phyloP scores from a whole-genome alignment of 2,329 filamentous ascomycete species.

The Coniochaeta sp. region DNA sequence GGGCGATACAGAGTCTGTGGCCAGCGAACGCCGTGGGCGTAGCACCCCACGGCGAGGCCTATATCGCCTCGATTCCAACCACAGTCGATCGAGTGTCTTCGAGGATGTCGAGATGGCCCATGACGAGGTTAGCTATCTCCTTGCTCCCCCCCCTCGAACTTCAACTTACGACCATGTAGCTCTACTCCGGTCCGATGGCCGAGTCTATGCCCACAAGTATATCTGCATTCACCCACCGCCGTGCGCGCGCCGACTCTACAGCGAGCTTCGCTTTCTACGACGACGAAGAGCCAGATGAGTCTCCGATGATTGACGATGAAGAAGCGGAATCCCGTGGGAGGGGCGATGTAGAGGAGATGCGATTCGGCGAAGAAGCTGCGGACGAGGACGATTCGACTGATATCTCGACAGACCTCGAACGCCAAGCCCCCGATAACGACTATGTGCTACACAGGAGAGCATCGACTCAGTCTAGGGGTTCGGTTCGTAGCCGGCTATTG shows the following conservation, averaged over 20 bases:
- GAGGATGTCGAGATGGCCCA: slow-evolving; percentile 99
- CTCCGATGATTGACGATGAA: slow-evolving; percentile 29
- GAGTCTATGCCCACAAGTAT: slow-evolving; percentile 94
- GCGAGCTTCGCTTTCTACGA: slow-evolving; percentile 88
- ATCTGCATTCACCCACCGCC: slow-evolving; percentile 83
- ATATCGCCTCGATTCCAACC: slow-evolving; percentile 62
- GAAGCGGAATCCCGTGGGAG: slow-evolving; percentile 20
- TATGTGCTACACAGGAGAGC: slow-evolving; percentile 52
- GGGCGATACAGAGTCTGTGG: slow-evolving; percentile 8
- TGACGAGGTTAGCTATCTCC: slow-evolving; percentile 60
- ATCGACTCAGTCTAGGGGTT: slow-evolving; percentile 50
- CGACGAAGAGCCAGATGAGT: slow-evolving; percentile 49
- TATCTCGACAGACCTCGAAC: slow-evolving; percentile 24
- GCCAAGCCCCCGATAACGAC: slow-evolving; percentile 27
- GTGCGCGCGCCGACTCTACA: slow-evolving; percentile 72
- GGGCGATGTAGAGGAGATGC: slow-evolving; percentile 29
- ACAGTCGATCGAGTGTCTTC: slow-evolving; percentile 73
- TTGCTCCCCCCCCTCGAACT: neutral
- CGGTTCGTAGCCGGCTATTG: slow-evolving; percentile 57
- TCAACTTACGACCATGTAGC: slow-evolving; percentile 26
- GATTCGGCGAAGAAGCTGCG: slow-evolving; percentile 29
- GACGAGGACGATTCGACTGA: slow-evolving; percentile 24
- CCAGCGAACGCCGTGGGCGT: slow-evolving; percentile 13
- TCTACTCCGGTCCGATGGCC: slow-evolving; percentile 87
- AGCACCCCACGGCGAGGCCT: slow-evolving; percentile 23